Evolutionary conservation across 352 stramenopile species (phyloP), one percentile per base, ranked within the genome.

Genomic region (Phytophthora aleatoria): DNA sequence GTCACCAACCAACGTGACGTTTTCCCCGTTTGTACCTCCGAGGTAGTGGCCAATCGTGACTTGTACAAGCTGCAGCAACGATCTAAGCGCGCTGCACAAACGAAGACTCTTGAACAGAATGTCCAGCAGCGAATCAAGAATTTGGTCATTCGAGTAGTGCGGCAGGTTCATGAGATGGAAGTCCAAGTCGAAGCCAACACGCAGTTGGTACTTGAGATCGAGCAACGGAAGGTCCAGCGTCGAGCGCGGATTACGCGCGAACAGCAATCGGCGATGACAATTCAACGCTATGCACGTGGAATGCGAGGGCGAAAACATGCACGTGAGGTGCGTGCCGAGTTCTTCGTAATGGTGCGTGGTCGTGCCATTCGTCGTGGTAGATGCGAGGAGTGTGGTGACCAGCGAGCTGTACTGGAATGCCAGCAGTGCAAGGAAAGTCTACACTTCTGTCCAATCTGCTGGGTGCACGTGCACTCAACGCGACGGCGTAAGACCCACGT

Each of bases 361-460:
- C 77, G 81, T 31, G 76, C 80, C 12, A 83, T 92, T 57, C 85
- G 83, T 30, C 83, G 80, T 16, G 85, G 85, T 1, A 81, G 71
- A 51, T 92, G 85, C 44, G 81, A 92, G 57, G 85, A 94, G 49
- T 92, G 85, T 55, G 81, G 77, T 15, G 79, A 88, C n/a, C 61
- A 85, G 30, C 72, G 66, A 27, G 85, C 85, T 15, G 85, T 92
- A 48, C 67, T 94, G 3, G 69, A 85, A 58, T 94, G 83, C 47
- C 49, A 74, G 8, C 68, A 91, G 55, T 94, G 85, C 44, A 73
- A 90, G 45, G 81, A 90, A 51, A 85, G 74, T 43, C 15, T 77
- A 11, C 83, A 88, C n/a, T 89, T 94, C 15, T 94, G 83, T 56
- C 83, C 83, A 2, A 41, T 73, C 5, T 94, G 83, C 51, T 94